Evolutionary conservation across 345 rosid species (phyloP).

Genomic region (Ailanthus altissimus): DNA sequence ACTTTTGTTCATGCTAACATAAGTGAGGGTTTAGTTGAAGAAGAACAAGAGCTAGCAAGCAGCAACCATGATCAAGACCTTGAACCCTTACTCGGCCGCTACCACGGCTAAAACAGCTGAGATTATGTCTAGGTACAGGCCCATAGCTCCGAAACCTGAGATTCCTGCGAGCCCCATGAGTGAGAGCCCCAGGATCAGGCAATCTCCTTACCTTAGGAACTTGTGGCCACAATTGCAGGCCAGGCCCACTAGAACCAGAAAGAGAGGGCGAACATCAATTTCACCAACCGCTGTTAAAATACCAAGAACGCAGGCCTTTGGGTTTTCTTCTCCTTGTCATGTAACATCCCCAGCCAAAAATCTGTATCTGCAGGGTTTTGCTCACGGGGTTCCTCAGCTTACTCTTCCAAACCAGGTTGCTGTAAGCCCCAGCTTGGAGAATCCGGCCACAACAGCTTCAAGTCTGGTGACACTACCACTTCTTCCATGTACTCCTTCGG

Average conservation of each 20-base stretch:
- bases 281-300: conserved; percentile 57
- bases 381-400: conserved; percentile 43
- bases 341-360: conserved; percentile 27
- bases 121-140: conserved; percentile 90
- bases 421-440: conserved; percentile 29
- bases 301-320: conserved; percentile 36
- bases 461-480: conserved; percentile 75
- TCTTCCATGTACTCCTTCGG: conserved; percentile 54
- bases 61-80: conserved; percentile 65
- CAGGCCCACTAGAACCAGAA: conserved; percentile 79
- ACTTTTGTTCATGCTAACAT: background rate
- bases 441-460: conserved; percentile 30
- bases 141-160: conserved; percentile 91
- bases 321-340: conserved; percentile 31
- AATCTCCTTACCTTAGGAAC: conserved; percentile 75
- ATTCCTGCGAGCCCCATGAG: conserved; percentile 24
- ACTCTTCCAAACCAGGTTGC: conserved; percentile 34
- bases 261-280: conserved; percentile 70
- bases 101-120: conserved; percentile 77
- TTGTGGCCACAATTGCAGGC: conserved; percentile 91
- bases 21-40: background rate
- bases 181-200: conserved; percentile 57
- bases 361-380: conserved; percentile 41
- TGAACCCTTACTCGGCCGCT: conserved; percentile 42
- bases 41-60: background rate